A percentile compares a stretch with the other conserved stretches of the same genome.
These are phyloP conservation scores for Diplodia intermedia DNA, from an alignment of 2,329 filamentous ascomycete genomes.

Conservation along the genomic window DNA sequence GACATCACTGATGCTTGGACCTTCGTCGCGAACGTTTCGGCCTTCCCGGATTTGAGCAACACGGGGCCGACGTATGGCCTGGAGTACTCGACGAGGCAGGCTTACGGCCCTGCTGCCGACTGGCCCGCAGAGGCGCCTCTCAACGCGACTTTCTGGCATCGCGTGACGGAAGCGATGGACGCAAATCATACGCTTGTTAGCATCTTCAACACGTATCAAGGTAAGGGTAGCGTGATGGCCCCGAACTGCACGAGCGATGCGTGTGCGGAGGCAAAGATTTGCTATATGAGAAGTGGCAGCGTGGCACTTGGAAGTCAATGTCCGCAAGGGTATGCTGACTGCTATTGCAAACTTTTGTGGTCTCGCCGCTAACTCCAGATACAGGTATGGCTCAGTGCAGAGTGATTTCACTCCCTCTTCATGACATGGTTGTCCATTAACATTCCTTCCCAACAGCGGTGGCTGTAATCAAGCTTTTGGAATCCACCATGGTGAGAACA, in stretches of 20 bases:
- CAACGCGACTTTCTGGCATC: slow-evolving; percentile 67
- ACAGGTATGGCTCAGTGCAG: slow-evolving; percentile 49
- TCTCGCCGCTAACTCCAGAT: slow-evolving; percentile 29
- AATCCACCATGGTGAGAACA: no score
- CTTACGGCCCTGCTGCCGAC: slow-evolving; percentile 53
- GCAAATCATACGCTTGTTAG: slow-evolving; percentile 57
- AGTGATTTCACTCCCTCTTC: slow-evolving; percentile 43
- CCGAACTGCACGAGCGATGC: slow-evolving; percentile 60
- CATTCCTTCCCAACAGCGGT: background rate
- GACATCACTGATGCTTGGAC: slow-evolving; percentile 63
- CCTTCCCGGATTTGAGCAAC: slow-evolving; percentile 49
- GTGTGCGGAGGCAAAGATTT: slow-evolving; percentile 63
- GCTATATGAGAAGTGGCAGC: slow-evolving; percentile 66
- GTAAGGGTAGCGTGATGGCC: slow-evolving; percentile 58
- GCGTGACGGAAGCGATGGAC: slow-evolving; percentile 65
- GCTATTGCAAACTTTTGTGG: slow-evolving; percentile 30
- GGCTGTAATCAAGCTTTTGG: background rate
- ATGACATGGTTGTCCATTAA: background rate
- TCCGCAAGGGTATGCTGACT: slow-evolving; percentile 54
- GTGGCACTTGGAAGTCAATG: slow-evolving; percentile 59
- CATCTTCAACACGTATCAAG: slow-evolving; percentile 60
- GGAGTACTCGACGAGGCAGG: slow-evolving; percentile 61
- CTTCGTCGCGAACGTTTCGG: slow-evolving; percentile 60
- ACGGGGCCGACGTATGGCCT: slow-evolving; percentile 57
- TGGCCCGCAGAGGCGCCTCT: slow-evolving; percentile 60